Percentiles rank a stretch among this genome's conserved stretches.
phyloP scores from a whole-genome alignment of 305 asterid genomes.

The Fraxinus baroniana region DNA sequence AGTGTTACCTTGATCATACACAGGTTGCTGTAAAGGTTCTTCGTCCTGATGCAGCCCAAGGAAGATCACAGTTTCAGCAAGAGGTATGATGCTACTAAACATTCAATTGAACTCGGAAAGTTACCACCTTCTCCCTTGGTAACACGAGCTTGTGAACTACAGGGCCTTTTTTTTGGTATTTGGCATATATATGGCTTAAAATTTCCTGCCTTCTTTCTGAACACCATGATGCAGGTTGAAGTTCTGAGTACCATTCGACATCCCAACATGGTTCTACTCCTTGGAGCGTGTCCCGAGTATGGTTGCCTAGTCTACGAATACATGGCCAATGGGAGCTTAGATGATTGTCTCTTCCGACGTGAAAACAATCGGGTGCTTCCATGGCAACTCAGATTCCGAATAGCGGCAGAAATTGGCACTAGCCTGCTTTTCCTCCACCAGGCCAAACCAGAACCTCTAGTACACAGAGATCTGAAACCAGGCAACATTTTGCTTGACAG shows the following conservation, averaged over 20 bases:
- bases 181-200: too few relatives aligned
- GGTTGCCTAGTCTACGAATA: slow-evolving; percentile 56
- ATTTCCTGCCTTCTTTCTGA: too few relatives aligned
- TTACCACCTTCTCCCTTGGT: neutral
- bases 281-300: slow-evolving; percentile 87
- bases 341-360: slow-evolving; percentile 22
- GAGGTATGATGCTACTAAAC: slow-evolving; percentile 44
- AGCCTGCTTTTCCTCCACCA: slow-evolving; percentile 75
- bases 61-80: slow-evolving; percentile 86
- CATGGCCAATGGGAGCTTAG: slow-evolving; percentile 57
- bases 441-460: slow-evolving; percentile 43
- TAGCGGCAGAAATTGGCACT: slow-evolving; percentile 80
- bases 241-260: slow-evolving; percentile 82
- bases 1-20: slow-evolving; percentile 68
- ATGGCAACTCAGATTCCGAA: slow-evolving; percentile 76
- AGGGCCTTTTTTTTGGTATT: too few relatives aligned
- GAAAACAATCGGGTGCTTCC: slow-evolving; percentile 69
- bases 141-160: neutral
- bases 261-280: slow-evolving; percentile 94
- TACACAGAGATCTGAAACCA: slow-evolving; percentile 80
- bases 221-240: slow-evolving; percentile 64
- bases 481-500: slow-evolving; percentile 85
- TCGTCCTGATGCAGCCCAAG: slow-evolving; percentile 89
- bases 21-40: slow-evolving; percentile 82
- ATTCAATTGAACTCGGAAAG: neutral